phyloP scores from a whole-genome alignment of 805 yeast species.

The Tetrapisispora nanseiensis region DNA sequence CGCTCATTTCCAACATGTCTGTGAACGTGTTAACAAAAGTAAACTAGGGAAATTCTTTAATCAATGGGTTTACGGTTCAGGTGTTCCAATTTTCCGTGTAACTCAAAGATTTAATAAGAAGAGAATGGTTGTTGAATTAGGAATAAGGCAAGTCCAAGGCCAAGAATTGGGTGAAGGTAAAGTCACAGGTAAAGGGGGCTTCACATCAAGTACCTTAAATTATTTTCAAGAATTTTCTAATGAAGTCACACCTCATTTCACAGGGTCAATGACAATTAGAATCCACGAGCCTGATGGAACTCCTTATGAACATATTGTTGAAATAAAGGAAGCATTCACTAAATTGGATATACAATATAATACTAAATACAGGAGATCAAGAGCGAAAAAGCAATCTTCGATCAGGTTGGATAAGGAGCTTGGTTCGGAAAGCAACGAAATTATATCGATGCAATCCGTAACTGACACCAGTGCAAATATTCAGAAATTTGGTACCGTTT shows the following conservation, averaged over 20 bases:
- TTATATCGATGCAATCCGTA: background rate
- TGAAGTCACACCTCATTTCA: conserved; percentile 38
- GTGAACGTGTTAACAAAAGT: conserved; percentile 88
- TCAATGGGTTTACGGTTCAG: conserved; percentile 88
- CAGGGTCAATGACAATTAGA: conserved; percentile 94
- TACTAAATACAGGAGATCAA: conserved; percentile 79
- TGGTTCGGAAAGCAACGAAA: conserved; percentile 7
- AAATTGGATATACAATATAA: conserved; percentile 91
- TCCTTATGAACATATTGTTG: conserved; percentile 95
- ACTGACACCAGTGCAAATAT: conserved; percentile 7
- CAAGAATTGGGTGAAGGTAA: conserved; percentile 38
- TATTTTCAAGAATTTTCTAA: conserved; percentile 15
- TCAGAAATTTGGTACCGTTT: conserved; percentile 57
- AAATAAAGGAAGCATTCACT: conserved; percentile 72
- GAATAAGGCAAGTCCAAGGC: conserved; percentile 79
- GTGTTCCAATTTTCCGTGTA: conserved; percentile 80
- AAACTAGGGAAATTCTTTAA: conserved; percentile 74
- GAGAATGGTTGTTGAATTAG: conserved; percentile 88
- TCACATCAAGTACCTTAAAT: conserved; percentile 21
- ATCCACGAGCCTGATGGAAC: conserved; percentile 98
- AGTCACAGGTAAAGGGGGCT: conserved; percentile 21
- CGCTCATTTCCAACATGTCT: conserved; percentile 79
- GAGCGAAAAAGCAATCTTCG: conserved; percentile 37
- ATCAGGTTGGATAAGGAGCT: conserved; percentile 14
- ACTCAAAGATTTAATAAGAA: conserved; percentile 91